Base-by-base conservation (phyloP, 345 rosid species). In the Sisymbrium irio region DNA sequence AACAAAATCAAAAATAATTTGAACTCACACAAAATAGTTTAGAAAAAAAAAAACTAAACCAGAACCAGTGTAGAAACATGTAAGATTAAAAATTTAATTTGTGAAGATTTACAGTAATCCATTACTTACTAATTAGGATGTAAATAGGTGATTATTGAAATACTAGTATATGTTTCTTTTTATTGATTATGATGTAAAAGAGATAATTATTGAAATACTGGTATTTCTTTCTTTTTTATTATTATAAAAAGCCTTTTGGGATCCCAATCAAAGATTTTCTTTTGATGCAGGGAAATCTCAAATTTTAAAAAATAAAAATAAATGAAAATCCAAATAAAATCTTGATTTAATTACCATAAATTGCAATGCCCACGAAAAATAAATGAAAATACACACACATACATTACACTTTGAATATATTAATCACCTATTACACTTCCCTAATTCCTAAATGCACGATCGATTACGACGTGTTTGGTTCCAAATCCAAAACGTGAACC, bases 251-350 rank as follows among this genome's bases (percentile, higher is more conserved):
- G 40, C 1, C 47, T 4, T 76, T 47, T 62, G 42, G 32, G 44
- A 63, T 70, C 66, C 47, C 56, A 46, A 47, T 70, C 45, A 46
- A 70, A 56, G 20, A 70, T 76, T 54, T 39, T 36, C 20, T 62
- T 76, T 46, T 69, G 37, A 46, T 76, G 15, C 53, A 45, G 2
- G 35, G 6, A 76, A 64, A 62, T 69, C 39, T 14, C 28, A 56
- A 46, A 19, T 37, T 56, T 46, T 17, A 56, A 40, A 6, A 17
- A 7, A 27, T 27, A 27, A 74, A 25, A 69, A 49, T 55, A 27
- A 55, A 69, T 69, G 41, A 68, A 76, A 62, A 64, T 70, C 76
- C 42, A 71, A 20, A 77, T 20, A 71, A 77, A 71, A 59, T 70
- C 67, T 63, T 71, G 22, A 45, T 69, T 36, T 65, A 65, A 47